Base-by-base conservation (phyloP, 805 yeast genomes). In the Zygoascus biomembranicola region DNA sequence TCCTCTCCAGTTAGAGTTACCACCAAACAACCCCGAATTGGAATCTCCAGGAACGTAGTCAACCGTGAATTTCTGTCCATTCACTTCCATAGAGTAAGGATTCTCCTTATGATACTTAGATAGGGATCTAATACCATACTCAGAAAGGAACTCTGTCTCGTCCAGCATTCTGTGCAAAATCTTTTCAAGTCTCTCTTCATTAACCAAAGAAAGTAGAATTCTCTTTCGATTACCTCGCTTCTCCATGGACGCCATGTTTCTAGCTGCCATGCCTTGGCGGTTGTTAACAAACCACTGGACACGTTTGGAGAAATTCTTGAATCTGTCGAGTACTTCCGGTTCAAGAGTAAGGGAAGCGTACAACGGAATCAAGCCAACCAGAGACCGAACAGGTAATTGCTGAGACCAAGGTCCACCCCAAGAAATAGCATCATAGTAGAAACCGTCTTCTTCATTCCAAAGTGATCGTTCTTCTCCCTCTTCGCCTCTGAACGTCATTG, bases 1-100 rank as follows among this genome's bases (percentile, higher is more conserved):
- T 2, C 97, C 97, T 68, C 97, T 78, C 97, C 97, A 90, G 70
- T 90, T 90, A 20, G 96, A 89, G 68, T 90, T 90, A 55, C 97
- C 97, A 50, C 97, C 97, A 76, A 90, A 90, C 80, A 90, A 79
- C 5, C 96, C 96, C 5, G 95, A 84, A 65, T 88, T 92, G 31
- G 95, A 85, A 65, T 88, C 96, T 32, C 95, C 96, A 5, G 95
- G 85, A 52, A 88, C 77, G 68, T 89, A 88, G 55, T 78, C 77
- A 32, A 88, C 90, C 46, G 75, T 72, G 69, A 83, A 90, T 42
- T 76, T 73, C 59, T 80, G 76, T 16, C 95, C 95, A 66, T 87
- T 77, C 45, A 90, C 95, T 59, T 82, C 78, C 92, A 89, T 87
- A 52, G 80, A 78, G 64, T 83, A 89, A 6, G 97, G 97, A 66